phyloP scores from a whole-genome alignment of 192 early-diverging fungal species.

The Pecoramyces ruminantium region DNA sequence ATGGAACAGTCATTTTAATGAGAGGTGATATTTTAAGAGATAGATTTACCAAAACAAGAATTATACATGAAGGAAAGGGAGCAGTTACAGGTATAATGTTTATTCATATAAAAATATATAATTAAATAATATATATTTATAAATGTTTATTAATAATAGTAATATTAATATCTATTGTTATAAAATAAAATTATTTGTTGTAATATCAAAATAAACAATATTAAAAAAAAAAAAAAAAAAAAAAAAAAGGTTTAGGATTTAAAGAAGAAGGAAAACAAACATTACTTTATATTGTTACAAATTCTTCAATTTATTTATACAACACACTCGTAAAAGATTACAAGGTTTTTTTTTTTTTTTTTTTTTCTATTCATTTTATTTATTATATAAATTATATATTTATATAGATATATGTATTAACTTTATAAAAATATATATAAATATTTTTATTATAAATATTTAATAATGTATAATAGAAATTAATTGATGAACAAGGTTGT shows the following conservation, averaged over 20 bases:
- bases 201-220: too few species aligned
- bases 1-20: constrained; percentile 72
- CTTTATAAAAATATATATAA: too few species aligned
- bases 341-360: constrained; percentile 5
- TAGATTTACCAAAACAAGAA: constrained; percentile 55
- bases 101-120: too few species aligned
- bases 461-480: constrained; percentile 10
- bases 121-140: too few species aligned
- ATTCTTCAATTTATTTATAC: constrained; percentile 36
- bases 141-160: too few species aligned
- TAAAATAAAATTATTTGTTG: too few species aligned
- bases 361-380: not conserved
- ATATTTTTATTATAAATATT: too few species aligned
- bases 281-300: constrained; percentile 53
- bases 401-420: too few species aligned
- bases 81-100: constrained; percentile 75
- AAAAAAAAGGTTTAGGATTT: constrained; percentile 46
- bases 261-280: constrained; percentile 41
- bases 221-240: not conserved
- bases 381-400: not conserved
- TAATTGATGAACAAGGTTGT: constrained; percentile 69
- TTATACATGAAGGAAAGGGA: constrained; percentile 69
- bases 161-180: too few species aligned
- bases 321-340: constrained; percentile 25
- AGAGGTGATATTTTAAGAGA: constrained; percentile 68